Percentiles rank a stretch among this genome's conserved stretches.
Conservation (phyloP, 495 filamentous ascomycete species). For the Penicillium taxi region DNA sequence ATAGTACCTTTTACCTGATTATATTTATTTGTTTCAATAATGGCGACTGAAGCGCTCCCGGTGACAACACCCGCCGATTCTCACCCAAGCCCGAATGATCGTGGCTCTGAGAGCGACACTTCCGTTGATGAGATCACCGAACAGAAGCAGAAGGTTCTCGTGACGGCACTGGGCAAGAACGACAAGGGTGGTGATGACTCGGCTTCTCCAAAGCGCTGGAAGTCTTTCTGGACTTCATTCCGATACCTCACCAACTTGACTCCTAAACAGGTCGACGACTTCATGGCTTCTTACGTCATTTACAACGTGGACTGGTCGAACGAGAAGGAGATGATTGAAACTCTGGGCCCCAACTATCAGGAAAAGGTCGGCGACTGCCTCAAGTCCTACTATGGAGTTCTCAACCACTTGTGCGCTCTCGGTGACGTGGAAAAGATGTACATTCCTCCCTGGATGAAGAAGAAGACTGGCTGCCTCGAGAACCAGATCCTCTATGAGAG, state of each 20-base stretch:
- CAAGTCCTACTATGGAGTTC: constrained; percentile 52
- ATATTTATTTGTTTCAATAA: constrained; percentile 7
- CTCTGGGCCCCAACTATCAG: constrained; percentile 52
- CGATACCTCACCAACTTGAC: constrained; percentile 50
- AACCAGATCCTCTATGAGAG: constrained; percentile 55
- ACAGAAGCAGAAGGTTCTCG: constrained; percentile 30
- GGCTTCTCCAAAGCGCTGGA: constrained; percentile 46
- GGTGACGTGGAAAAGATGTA: constrained; percentile 65
- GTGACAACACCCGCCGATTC: constrained; percentile 14
- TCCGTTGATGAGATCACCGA: constrained; percentile 33
- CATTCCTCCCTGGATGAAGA: constrained; percentile 55
- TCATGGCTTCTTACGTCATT: constrained; percentile 60
- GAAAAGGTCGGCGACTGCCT: constrained; percentile 52
- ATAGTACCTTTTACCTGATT: too few relatives aligned
- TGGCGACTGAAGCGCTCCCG: constrained; percentile 18
- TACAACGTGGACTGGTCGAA: constrained; percentile 59
- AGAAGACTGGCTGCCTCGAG: constrained; percentile 42
- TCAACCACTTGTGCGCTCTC: constrained; percentile 59
- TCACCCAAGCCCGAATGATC: constrained; percentile 19
- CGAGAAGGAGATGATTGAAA: constrained; percentile 48
- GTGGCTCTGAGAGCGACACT: constrained; percentile 36
- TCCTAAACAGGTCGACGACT: constrained; percentile 52
- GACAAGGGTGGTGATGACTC: constrained; percentile 36
- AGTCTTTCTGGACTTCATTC: constrained; percentile 48
- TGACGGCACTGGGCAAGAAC: constrained; percentile 13